Evolutionary conservation across 345 rosid genomes (phyloP).

Genomic region (Syzygium aqueum): DNA sequence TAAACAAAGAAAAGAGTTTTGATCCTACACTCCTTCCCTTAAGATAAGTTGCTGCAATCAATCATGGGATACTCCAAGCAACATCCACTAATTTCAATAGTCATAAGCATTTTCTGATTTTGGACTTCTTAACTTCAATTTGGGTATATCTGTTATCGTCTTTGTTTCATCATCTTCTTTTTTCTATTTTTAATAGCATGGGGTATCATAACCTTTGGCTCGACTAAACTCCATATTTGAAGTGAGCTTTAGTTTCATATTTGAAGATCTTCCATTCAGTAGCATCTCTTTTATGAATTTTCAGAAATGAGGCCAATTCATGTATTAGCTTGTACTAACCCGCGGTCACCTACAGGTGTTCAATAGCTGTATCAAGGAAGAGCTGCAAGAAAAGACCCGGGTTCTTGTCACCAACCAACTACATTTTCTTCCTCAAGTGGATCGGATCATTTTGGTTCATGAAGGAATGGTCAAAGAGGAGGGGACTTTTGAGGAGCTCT

Average conservation of each 20-base stretch:
- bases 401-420: conserved; percentile 92
- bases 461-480: conserved; percentile 80
- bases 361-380: conserved; percentile 76
- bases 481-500: conserved; percentile 85
- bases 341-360: conserved; percentile 46
- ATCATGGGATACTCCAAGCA: background rate
- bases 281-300: background rate
- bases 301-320: background rate
- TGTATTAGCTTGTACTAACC: background rate
- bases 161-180: background rate
- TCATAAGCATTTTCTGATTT: background rate
- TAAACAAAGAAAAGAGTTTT: background rate
- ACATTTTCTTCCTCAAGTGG: conserved; percentile 94
- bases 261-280: background rate
- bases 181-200: background rate
- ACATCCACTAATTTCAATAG: background rate
- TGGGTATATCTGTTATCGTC: background rate
- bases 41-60: background rate
- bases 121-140: background rate
- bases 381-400: conserved; percentile 65
- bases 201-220: background rate
- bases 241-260: background rate
- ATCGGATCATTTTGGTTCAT: conserved; percentile 58
- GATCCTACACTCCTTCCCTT: background rate
- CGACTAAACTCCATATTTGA: background rate